Evolutionary conservation across 2,329 filamentous ascomycete genomes (phyloP), one percentile per base, ranked within the genome.

Genomic region (Claviceps maximensis): DNA sequence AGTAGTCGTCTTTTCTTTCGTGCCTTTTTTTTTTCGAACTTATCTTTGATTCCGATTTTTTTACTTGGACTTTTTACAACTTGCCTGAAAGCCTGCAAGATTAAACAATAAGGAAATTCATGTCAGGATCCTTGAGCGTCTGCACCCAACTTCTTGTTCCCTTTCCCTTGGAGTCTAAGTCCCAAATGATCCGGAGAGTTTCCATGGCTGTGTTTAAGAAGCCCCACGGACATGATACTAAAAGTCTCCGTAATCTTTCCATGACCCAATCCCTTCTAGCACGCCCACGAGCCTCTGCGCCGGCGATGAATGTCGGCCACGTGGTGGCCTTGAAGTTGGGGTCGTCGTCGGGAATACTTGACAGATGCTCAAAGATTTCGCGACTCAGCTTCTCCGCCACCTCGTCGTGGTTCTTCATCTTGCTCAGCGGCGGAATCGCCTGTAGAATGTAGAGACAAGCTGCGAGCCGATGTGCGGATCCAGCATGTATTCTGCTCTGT

Each of bases 281-380:
- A 0, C 62, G 62, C 6, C 73, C 68, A 45, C 67, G 69, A 0
- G 73, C 72, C 52, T 78, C 75, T 0, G 76, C 77, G 1, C 77
- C 78, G 6, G 74, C 75, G 6, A 81, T 69, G 52, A 82, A 81
- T 0, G 77, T 72, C 0, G 77, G 75, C 77, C 76, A 81, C 1
- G 74, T 71, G 4, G 76, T 78, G 0, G 74, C 76, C 58, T 80
- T 81, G 65, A 79, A 74, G 21, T 79, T 71, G 1, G 70, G 67
- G 47, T 80, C 75, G 2, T 73, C 67, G 9, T 73, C 68, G 0
- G 71, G 70, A 2, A 82, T 71, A 41, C 64, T 65, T 0, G 71
- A 69, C 3, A 80, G 64, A 27, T 77, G 71, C 2, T 69, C 53
- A 7, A 77, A 67, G 1, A 78, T 67, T 25, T 77, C 74, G 2